phyloP scores from a whole-genome alignment of 1,284 basidiomycete genomes.

The Trichosporon asahii region DNA sequence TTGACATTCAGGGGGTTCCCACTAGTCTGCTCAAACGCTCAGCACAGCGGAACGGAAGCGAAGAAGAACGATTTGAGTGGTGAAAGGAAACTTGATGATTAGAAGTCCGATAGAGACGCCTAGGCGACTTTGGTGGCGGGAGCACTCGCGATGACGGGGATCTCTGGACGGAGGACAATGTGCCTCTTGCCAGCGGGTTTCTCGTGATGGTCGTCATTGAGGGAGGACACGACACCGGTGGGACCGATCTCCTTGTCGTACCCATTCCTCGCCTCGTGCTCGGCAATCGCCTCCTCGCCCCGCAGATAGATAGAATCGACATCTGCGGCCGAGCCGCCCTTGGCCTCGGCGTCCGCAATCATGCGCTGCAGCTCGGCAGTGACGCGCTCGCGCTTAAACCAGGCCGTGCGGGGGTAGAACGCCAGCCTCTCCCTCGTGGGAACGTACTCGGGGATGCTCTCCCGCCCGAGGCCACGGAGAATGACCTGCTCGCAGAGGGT shows the following conservation, averaged over 20 bases:
- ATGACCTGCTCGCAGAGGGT: constrained; percentile 41
- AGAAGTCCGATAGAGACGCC: neutral
- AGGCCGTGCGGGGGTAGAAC: constrained; percentile 34
- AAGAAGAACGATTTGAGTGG: neutral
- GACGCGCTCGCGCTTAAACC: constrained; percentile 30
- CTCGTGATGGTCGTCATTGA: neutral
- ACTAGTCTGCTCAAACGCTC: no score
- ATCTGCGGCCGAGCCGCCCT: constrained; percentile 13
- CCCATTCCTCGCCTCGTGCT: constrained; percentile 33
- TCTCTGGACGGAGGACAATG: neutral
- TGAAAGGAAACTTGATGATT: neutral
- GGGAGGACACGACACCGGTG: constrained; percentile 14
- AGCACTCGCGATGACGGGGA: neutral
- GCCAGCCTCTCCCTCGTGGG: constrained; percentile 27
- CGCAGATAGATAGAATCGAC: constrained; percentile 34
- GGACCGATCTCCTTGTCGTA: constrained; percentile 35
- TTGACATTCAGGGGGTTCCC: no score
- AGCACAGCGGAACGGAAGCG: neutral
- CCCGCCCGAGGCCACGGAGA: constrained; percentile 31
- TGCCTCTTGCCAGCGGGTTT: neutral
- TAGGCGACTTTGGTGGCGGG: neutral
- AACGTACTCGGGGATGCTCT: constrained; percentile 31
- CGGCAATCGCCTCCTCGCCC: constrained; percentile 31
- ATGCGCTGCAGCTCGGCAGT: constrained; percentile 30
- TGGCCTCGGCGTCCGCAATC: constrained; percentile 26